Base-by-base conservation (phyloP, 352 stramenopile genomes). In the Pythium diclinum region DNA sequence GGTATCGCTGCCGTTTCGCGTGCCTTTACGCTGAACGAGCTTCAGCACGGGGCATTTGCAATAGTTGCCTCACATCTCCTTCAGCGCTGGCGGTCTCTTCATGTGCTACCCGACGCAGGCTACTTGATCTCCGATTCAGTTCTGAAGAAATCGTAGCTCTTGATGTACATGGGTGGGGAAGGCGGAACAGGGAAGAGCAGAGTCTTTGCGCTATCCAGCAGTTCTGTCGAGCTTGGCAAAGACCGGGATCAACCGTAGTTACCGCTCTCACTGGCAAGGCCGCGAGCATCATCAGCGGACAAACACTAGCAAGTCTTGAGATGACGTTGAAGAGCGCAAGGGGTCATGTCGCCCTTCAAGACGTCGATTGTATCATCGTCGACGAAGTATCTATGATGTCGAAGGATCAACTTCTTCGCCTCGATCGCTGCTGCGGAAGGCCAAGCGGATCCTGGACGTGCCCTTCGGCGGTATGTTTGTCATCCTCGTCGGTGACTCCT, bases 341-440 rank as follows among this genome's bases (percentile, higher is more conserved):
- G 10, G 55, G 53, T 10, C 34, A 51, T 21, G 33, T 51, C 17
- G 25, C 40, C 14, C 10, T 66, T 23, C 57, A 66, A 62, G 52
- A 66, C 19, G 21, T 65, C 6, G 63, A 70, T 19, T 71, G 64
- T 25, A 10, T 65, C 1, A 63, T 71, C 33, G n/a, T 71, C 8
- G 64, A 71, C 42, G 64, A 66, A 23, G 64, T 71, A 10, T 71
- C 64, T 5, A 71, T 71, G 58, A 71, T 71, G 64, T 66, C 52
- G 0, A 69, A 69, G 40, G 5, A 42, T 9, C 16, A 64, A 8
- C 56, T 69, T n/a, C 38, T 65, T 16, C 21, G n/a, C 11, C 13
- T 69, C 0, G 57, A 57, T 21, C 17, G 48, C 30, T 51, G 0
- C 32, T 69, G 1, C 34, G 48, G 1, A 57, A 55, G 17, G 57